Conservation (phyloP, 192 early-diverging fungal genomes). For the Backusella australiensis region DNA sequence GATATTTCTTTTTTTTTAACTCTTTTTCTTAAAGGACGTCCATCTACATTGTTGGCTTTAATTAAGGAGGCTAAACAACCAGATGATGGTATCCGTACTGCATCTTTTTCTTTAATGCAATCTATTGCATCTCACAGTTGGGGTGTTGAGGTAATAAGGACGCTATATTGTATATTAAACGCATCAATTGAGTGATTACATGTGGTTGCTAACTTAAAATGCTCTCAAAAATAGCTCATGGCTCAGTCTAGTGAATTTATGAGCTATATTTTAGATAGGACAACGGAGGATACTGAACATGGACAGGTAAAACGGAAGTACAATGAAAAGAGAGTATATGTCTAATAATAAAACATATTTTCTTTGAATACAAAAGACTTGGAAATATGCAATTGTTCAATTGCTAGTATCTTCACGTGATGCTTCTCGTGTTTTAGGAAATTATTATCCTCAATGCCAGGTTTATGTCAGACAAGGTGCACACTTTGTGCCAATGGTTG, state of each 20-base stretch:
- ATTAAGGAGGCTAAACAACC: conserved; percentile 23
- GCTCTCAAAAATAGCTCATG: conserved; percentile 12
- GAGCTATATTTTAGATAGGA: conserved; percentile 38
- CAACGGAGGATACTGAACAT: conserved; percentile 25
- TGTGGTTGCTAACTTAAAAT: not conserved
- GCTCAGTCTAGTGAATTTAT: conserved; percentile 29
- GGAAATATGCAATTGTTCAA: conserved; percentile 41
- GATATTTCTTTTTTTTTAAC: not conserved
- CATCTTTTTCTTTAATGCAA: conserved; percentile 36
- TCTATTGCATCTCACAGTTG: conserved; percentile 25
- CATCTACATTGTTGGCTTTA: conserved; percentile 20
- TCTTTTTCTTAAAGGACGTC: conserved; percentile 9
- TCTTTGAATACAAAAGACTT: conserved; percentile 18
- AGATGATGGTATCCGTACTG: conserved; percentile 23
- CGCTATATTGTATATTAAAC: not conserved
- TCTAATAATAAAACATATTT: not conserved
- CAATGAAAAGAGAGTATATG: not conserved
- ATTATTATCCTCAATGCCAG: conserved; percentile 17
- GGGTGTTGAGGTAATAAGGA: conserved; percentile 22
- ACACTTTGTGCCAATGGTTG: conserved; percentile 24
- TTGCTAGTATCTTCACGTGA: conserved; percentile 13
- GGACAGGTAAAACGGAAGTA: conserved; percentile 29
- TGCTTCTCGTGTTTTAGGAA: conserved; percentile 13
- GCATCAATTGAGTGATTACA: not conserved
- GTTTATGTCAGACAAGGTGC: conserved; percentile 39